These are phyloP conservation scores for Daldinia sp. DNA, from an alignment of 2,329 filamentous ascomycete species.

Conservation along the genomic window DNA sequence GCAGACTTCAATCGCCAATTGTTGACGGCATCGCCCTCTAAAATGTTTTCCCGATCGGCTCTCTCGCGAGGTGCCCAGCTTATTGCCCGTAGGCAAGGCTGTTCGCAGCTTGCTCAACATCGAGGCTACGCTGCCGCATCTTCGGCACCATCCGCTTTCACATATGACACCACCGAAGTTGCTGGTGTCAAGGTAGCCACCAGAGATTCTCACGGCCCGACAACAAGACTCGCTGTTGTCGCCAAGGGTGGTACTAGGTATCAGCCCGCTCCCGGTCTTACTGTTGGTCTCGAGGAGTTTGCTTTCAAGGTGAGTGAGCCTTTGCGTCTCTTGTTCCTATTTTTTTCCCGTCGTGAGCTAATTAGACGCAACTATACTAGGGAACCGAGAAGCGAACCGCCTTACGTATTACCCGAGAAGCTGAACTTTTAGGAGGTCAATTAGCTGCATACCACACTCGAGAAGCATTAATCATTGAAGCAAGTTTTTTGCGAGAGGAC, in stretches of 20 bases:
- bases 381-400: slow-evolving; percentile 89
- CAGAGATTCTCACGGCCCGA: slow-evolving; percentile 87
- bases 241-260: slow-evolving; percentile 95
- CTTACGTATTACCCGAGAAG: slow-evolving; percentile 91
- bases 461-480: slow-evolving; percentile 90
- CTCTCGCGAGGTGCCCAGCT: slow-evolving; percentile 66
- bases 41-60: slow-evolving; percentile 70
- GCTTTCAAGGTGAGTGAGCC: slow-evolving; percentile 83
- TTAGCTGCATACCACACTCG: slow-evolving; percentile 88
- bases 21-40: slow-evolving; percentile 62
- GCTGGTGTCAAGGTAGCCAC: slow-evolving; percentile 91
- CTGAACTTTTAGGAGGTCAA: slow-evolving; percentile 93
- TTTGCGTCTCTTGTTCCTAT: slow-evolving; percentile 34
- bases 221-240: slow-evolving; percentile 89
- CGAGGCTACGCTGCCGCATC: slow-evolving; percentile 65
- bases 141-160: slow-evolving; percentile 70
- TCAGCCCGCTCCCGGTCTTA: slow-evolving; percentile 87
- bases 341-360: slow-evolving; percentile 52
- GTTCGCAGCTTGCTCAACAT: slow-evolving; percentile 60
- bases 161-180: slow-evolving; percentile 87
- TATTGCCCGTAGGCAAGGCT: slow-evolving; percentile 64
- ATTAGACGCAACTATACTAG: slow-evolving; percentile 59
- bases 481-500: slow-evolving; percentile 94
- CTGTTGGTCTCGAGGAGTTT: slow-evolving; percentile 90
- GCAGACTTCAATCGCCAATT: slow-evolving; percentile 57